Evolutionary conservation across 2,329 filamentous ascomycete genomes (phyloP).

Genomic region (Microsporum audouinii): DNA sequence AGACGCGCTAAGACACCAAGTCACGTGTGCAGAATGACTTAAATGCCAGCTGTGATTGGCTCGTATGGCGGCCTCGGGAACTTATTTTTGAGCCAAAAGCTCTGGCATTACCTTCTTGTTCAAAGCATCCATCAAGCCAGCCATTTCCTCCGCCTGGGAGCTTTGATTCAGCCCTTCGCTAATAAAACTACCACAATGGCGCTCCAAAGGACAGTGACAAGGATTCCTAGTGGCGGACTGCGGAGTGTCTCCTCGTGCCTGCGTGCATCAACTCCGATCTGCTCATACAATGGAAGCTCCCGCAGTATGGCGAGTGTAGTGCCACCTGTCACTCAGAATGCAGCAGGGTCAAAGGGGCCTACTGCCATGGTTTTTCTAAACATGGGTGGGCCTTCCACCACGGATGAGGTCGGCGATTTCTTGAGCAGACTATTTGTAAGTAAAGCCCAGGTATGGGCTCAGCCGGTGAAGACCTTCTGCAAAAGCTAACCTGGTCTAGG

Average conservation of each 20-base stretch:
- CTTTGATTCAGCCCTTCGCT: no score
- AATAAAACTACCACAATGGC: constrained; percentile 6
- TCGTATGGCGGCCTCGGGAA: background rate
- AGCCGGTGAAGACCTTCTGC: constrained; percentile 5
- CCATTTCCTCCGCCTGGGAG: background rate
- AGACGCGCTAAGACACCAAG: constrained; percentile 7
- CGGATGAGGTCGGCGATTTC: constrained; percentile 78
- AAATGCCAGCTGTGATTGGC: background rate
- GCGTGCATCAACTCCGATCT: background rate
- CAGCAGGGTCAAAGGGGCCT: constrained; percentile 59
- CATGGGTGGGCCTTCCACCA: constrained; percentile 90
- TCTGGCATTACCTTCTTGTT: background rate
- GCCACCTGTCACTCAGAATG: constrained; percentile 70
- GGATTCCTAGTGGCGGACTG: constrained; percentile 6
- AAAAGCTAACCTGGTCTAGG: constrained; percentile 38
- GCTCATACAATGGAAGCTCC: constrained; percentile 7
- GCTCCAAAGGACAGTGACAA: constrained; percentile 7
- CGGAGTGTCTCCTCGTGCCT: constrained; percentile 2
- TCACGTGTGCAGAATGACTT: constrained; percentile 5
- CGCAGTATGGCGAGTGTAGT: constrained; percentile 47
- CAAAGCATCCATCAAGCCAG: background rate
- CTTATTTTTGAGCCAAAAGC: background rate
- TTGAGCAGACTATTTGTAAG: constrained; percentile 82
- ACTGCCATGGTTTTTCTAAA: constrained; percentile 99
- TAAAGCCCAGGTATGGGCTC: constrained; percentile 9